Evolutionary conservation across 345 rosid genomes (phyloP), one percentile per base, ranked within the genome.

Genomic region (Bruguiera parviflora): DNA sequence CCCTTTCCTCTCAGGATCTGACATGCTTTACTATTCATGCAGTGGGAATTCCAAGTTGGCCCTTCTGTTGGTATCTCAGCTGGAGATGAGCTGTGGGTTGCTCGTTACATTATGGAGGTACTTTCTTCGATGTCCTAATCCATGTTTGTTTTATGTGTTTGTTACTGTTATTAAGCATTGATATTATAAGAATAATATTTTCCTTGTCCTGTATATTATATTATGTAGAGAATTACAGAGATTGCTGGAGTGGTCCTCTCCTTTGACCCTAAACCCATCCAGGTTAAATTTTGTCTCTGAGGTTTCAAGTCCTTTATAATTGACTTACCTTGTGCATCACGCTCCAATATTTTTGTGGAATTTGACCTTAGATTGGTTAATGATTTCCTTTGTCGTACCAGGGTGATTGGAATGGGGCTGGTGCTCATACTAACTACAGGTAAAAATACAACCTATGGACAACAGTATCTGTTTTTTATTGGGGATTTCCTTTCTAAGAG

Each of bases 11-110:
- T 13, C 15, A 11, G 18, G 49, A 43, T 43, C 49, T 43, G 49
- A 43, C 49, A 10, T 43, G 4, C 49, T 43, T 43, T 43, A 43
- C 18, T 15, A 3, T 13, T 18, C 15, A 0, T 13, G 49, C 71
- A 73, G 77, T 73, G 77, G 77, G 77, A 73, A 52, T 73, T 67
- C 49, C 77, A 73, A 73, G 71, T 73, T 6, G 77, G 77, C 33
- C 77, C 77, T n/a, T 3, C 68, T 4, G 63, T 62, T 53, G 77
- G 77, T 5, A 73, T 73, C 49, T 53, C 72, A 7, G 67, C 77
- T 61, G 77, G 67, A 4, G 77, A 73, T 73, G 53, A 73, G 29
- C 24, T 73, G 58, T 73, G 77, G 77, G 57, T 73, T 53, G 68
- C 77, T 19, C 61, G 77, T 0, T 73, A 73, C 63, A 73, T 73